Evolutionary conservation across 768 basidiomycete species (phyloP), one percentile per base, ranked within the genome.

Genomic region (Mycena haematopus): DNA sequence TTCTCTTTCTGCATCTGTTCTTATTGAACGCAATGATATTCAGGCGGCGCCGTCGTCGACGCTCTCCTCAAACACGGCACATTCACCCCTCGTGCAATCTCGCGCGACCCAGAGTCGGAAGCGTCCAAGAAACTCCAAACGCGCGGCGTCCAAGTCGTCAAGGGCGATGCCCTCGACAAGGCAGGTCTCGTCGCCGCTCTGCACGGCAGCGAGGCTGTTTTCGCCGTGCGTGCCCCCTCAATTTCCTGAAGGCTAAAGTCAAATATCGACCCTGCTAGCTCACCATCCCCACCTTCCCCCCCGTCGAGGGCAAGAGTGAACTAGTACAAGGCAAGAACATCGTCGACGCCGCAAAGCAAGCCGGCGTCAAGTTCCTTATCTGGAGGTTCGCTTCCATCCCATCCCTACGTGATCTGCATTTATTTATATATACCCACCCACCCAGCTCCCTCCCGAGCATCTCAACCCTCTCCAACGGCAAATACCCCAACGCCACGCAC

Each of bases 31-130:
- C 33, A 22, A 6, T 22, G 4, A 9, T 29, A n/a, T 54, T 15
- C 27, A 60, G 59, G 59, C n/a, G 19, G 35, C 7, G 52, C 59
- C 3, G 46, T 60, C 4, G 35, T 60, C 4, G 15, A 49, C 6
- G 45, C 52, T 14, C n/a, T 54, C 4, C 46, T 60, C 1, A 49
- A 60, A 40, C 45, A 60, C 21, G 59, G 52, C 2, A 60, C 52
- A 21, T 60, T 60, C 27, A 31, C 27, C 1, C 59, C 59, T 4
- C 52, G 59, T 7, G 59, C 59, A 11, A 60, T 60, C n/a, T 38
- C 35, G 0, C 44, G 59, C 59, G 46, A 60, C 11, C 52, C 59
- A 0, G 59, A 60, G 0, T 54, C 59, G 1, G 44, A 47, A 9
- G 33, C 59, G 3, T 44, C 59, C 7, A 22, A 36, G n/a, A 47